Evolutionary conservation across 2,329 filamentous ascomycete genomes (phyloP).

Genomic region (Pseudocercospora fuligena): DNA sequence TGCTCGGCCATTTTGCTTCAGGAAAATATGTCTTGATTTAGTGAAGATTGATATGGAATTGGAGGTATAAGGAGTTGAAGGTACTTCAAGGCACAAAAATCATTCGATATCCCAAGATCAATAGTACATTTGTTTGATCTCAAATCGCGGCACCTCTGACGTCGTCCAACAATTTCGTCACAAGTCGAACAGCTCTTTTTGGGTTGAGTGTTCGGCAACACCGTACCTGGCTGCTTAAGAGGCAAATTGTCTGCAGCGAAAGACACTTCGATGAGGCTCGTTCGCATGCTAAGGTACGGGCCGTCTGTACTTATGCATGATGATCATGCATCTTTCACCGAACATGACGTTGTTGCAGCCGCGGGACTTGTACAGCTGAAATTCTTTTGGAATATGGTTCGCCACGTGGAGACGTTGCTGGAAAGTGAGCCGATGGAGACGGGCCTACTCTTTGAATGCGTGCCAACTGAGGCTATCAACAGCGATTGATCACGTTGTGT

Average conservation of each 20-base stretch:
- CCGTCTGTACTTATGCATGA: not conserved
- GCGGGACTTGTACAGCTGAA: not conserved
- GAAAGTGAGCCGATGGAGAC: not conserved
- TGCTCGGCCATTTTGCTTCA: slow-evolving; percentile 39
- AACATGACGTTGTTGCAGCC: not conserved
- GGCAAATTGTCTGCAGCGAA: not conserved
- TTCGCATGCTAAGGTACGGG: not conserved
- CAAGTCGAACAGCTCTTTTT: not conserved
- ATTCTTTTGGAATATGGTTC: not conserved
- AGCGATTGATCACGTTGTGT: too few relatives aligned
- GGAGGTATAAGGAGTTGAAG: not conserved
- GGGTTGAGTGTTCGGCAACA: not conserved
- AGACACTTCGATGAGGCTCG: not conserved
- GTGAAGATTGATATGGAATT: not conserved
- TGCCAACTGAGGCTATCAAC: too few relatives aligned
- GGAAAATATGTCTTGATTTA: not conserved
- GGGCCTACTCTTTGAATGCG: too few relatives aligned
- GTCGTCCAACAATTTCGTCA: not conserved
- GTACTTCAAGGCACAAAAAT: too few relatives aligned
- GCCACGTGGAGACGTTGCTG: not conserved
- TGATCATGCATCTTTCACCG: not conserved
- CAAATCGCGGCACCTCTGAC: not conserved
- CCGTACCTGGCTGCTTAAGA: not conserved
- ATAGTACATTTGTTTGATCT: too few relatives aligned
- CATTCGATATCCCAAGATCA: too few relatives aligned